Evolutionary conservation across 2,329 filamentous ascomycete genomes (phyloP), one percentile per base, ranked within the genome.

Genomic region (Beauveria varroae): DNA sequence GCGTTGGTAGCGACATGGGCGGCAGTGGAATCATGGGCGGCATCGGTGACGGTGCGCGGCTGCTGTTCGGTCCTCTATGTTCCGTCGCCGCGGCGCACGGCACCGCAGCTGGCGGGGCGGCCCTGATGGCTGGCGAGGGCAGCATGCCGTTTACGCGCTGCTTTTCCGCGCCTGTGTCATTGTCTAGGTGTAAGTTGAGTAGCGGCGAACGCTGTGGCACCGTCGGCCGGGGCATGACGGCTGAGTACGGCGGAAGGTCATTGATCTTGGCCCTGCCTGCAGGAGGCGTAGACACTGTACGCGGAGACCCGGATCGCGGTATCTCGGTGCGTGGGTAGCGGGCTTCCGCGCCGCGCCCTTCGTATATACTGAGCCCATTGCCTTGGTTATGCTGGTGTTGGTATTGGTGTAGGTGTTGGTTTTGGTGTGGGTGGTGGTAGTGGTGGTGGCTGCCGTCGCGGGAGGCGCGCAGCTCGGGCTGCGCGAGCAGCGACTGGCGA

Each of bases 1-100:
- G 80, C 1, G 85, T 87, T 3, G 84, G 85, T 28, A 87, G 78
- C 0, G 85, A 87, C 83, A 88, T 86, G 10, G 86, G 86, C 12
- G 85, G 85, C 0, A 87, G 75, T 6, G 85, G 85, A 61, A 87
- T 84, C 2, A 80, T 73, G 10, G 80, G 76, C 14, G 80, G 78
- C 2, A 85, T 78, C 1, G 81, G 79, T 7, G 81, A 82, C 0
- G 78, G 74, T 0, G 78, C 66, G 5, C 76, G 69, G 37, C 69
- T 63, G 47, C 69, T 62, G 44, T 69, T 71, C 37, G 64, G 68
- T 60, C 61, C 59, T 22, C 64, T 57, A 40, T 63, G 62, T 44
- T 41, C 24, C 37, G 62, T n/a, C 10, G 37, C 16, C 16, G 14
- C 12, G 34, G 68, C 51, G 49, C 65, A 62, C 26, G 68, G 55